A percentile compares a stretch with the other conserved stretches of the same genome.
phyloP scores from a whole-genome alignment of 2,329 filamentous ascomycete genomes.

The Fusarium ambrosium region DNA sequence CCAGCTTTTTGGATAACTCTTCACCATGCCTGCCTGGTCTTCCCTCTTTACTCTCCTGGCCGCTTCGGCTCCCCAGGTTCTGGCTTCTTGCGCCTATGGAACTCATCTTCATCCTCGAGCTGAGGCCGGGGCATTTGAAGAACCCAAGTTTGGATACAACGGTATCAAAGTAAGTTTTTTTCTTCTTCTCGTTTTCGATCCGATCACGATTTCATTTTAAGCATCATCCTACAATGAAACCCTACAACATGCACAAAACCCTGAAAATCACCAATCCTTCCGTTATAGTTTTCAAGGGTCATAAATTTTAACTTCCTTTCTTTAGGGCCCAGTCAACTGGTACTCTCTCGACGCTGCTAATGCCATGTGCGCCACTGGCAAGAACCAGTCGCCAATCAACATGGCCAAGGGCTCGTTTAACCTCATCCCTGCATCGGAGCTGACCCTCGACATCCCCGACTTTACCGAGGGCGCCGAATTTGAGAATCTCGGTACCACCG shows the following conservation, averaged over 20 bases:
- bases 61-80: conserved; percentile 27
- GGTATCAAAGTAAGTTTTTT: conserved; percentile 50
- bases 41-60: conserved; percentile 28
- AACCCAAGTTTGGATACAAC: conserved; percentile 56
- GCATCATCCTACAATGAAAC: background rate
- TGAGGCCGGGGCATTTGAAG: conserved; percentile 47
- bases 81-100: conserved; percentile 57
- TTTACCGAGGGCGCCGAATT: conserved; percentile 56
- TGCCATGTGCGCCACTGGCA: conserved; percentile 15
- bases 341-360: conserved; percentile 59
- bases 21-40: conserved; percentile 30
- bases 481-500: conserved; percentile 66
- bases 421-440: conserved; percentile 46
- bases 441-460: conserved; percentile 55
- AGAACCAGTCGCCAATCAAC: conserved; percentile 69
- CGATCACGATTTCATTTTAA: conserved; percentile 8
- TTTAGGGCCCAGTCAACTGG: conserved; percentile 67
- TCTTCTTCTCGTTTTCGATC: background rate
- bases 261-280: background rate
- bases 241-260: background rate
- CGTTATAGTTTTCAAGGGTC: background rate
- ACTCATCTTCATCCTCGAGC: conserved; percentile 53
- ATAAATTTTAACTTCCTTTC: background rate
- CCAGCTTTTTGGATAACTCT: background rate
- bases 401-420: conserved; percentile 52